Evolutionary conservation across 495 filamentous ascomycete species (phyloP).

Genomic region (Massariosphaeria phaeospora): DNA sequence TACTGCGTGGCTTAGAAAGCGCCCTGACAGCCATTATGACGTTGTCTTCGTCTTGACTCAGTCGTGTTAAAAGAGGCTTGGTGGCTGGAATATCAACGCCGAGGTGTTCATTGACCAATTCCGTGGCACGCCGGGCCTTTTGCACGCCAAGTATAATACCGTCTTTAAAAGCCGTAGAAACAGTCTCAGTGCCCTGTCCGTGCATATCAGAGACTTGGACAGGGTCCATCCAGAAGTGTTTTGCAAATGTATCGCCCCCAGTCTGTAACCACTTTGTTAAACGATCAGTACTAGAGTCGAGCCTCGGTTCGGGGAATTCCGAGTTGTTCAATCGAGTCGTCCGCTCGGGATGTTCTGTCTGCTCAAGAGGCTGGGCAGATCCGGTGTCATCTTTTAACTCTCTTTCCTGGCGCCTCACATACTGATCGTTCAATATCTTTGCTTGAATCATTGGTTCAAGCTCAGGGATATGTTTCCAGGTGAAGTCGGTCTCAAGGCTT

Average conservation of each 20-base stretch:
- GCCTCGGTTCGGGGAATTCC: neutral
- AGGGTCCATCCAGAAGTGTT: constrained; percentile 20
- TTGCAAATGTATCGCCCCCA: constrained; percentile 1
- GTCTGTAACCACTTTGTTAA: constrained; percentile 14
- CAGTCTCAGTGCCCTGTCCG: neutral
- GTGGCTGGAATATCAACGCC: constrained; percentile 8
- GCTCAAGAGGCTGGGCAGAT: neutral
- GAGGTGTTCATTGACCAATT: constrained; percentile 4
- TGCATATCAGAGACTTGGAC: neutral
- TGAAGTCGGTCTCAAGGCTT: constrained; percentile 25
- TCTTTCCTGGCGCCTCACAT: constrained; percentile 7
- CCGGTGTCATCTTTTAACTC: constrained; percentile 1
- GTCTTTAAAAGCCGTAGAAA: neutral
- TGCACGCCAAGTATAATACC: neutral
- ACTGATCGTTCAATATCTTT: constrained; percentile 17
- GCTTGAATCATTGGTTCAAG: constrained; percentile 8
- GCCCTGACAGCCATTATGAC: neutral
- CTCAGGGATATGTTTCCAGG: neutral
- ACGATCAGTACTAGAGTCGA: constrained; percentile 13
- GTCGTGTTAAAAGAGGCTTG: constrained; percentile 4
- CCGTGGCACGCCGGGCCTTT: constrained; percentile 2
- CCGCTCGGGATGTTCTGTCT: neutral
- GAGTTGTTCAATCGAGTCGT: neutral
- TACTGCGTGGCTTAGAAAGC: neutral
- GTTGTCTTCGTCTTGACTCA: neutral